phyloP scores from a whole-genome alignment of 2,329 filamentous ascomycete species.

The Chaetomium strumarium region DNA sequence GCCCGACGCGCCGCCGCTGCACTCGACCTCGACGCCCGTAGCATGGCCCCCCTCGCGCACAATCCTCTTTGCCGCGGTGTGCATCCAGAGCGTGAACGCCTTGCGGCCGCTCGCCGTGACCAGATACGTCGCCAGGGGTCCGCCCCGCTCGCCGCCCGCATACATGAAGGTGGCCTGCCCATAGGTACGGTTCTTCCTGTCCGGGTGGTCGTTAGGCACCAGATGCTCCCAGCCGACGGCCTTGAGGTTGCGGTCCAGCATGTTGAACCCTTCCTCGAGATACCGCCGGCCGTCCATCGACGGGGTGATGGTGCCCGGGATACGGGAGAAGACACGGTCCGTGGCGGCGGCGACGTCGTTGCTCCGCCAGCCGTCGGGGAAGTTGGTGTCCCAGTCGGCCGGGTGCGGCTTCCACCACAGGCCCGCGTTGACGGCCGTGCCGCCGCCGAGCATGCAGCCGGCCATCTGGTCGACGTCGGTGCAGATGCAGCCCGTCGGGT shows the following conservation, averaged over 20 bases:
- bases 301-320: conserved; percentile 61
- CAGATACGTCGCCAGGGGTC: conserved; percentile 66
- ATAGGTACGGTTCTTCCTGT: conserved; percentile 60
- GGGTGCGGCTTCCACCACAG: conserved; percentile 50
- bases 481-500: conserved; percentile 59
- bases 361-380: conserved; percentile 64
- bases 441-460: conserved; percentile 64
- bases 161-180: conserved; percentile 63
- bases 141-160: conserved; percentile 58
- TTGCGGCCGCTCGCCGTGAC: conserved; percentile 36
- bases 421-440: conserved; percentile 60
- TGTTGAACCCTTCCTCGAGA: conserved; percentile 57
- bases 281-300: conserved; percentile 62
- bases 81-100: conserved; percentile 62
- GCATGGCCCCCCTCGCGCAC: conserved; percentile 56
- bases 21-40: conserved; percentile 61
- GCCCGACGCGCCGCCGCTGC: conserved; percentile 37
- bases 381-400: conserved; percentile 64
- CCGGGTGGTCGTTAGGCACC: conserved; percentile 52
- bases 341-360: conserved; percentile 55
- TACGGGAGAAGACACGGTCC: conserved; percentile 59
- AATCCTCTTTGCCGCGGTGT: conserved; percentile 60
- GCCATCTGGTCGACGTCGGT: conserved; percentile 67
- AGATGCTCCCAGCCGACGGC: conserved; percentile 58
- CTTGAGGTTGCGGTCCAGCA: conserved; percentile 53